Evolutionary conservation across 2,329 filamentous ascomycete species (phyloP).

Genomic region (Chrysoporthe deuterocubensis): DNA sequence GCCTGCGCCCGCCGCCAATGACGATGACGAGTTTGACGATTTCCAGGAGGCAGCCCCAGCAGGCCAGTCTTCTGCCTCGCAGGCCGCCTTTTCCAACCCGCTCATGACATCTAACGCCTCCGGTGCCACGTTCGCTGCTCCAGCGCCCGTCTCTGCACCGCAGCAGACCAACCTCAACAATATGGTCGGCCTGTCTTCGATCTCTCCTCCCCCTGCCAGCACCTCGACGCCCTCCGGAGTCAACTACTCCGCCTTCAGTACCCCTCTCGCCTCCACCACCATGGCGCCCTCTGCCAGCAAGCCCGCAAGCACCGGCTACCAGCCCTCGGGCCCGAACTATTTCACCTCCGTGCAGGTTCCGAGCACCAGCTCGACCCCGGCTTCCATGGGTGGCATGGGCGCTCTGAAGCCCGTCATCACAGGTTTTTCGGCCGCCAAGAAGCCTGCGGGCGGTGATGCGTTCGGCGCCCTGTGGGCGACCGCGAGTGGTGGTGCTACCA

Average conservation of each 20-base stretch:
- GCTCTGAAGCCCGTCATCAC: slow-evolving; percentile 32
- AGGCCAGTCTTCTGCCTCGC: slow-evolving; percentile 45
- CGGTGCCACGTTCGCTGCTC: slow-evolving; percentile 74
- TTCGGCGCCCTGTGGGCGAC: slow-evolving; percentile 88
- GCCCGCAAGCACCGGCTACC: slow-evolving; percentile 66
- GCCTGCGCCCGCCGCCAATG: slow-evolving; percentile 51
- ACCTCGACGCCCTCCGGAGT: slow-evolving; percentile 59
- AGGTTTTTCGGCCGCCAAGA: slow-evolving; percentile 35
- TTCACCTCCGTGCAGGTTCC: slow-evolving; percentile 74
- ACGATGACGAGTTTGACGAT: slow-evolving; percentile 96
- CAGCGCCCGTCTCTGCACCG: slow-evolving; percentile 82
- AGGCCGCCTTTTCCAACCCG: slow-evolving; percentile 44
- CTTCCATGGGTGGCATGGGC: slow-evolving; percentile 35
- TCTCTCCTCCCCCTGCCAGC: slow-evolving; percentile 71
- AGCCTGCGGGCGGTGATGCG: slow-evolving; percentile 73
- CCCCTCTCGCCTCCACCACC: slow-evolving; percentile 46
- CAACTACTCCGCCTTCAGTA: slow-evolving; percentile 67
- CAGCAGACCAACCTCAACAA: slow-evolving; percentile 81
- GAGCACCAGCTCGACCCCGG: slow-evolving; percentile 37
- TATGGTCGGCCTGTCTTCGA: slow-evolving; percentile 78
- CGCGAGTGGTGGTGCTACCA: slow-evolving; percentile 66
- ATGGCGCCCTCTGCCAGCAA: slow-evolving; percentile 43
- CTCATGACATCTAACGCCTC: slow-evolving; percentile 56
- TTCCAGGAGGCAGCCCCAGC: slow-evolving; percentile 85
- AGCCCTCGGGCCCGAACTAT: slow-evolving; percentile 87